Conservation (phyloP, 768 basidiomycete species). For the Phylloporus arenicola region DNA sequence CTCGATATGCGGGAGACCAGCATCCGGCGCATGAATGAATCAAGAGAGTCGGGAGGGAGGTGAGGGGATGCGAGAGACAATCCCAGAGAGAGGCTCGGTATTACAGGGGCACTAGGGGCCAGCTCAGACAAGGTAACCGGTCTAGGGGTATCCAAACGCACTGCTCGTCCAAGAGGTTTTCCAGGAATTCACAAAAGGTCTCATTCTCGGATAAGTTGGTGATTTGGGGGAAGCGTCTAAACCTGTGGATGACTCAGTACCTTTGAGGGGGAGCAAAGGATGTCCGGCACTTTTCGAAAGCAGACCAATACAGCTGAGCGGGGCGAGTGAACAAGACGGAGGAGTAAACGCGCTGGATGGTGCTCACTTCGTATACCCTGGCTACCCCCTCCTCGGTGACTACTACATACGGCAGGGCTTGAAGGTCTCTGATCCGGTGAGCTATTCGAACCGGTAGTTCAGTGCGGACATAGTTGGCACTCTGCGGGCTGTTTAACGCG, state of each 20-base stretch:
- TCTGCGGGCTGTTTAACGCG: slow-evolving; percentile 38
- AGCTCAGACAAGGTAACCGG: slow-evolving; percentile 5
- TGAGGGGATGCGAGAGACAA: slow-evolving; percentile 80
- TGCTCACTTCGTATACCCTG: slow-evolving; percentile 76
- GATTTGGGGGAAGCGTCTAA: slow-evolving; percentile 70
- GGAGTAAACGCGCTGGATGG: not conserved
- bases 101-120: slow-evolving; percentile 57
- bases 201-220: slow-evolving; percentile 70
- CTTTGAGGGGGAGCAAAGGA: not conserved
- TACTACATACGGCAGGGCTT: slow-evolving; percentile 79
- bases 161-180: slow-evolving; percentile 68
- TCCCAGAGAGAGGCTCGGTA: slow-evolving; percentile 77
- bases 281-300: slow-evolving; percentile 67
- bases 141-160: slow-evolving; percentile 32
- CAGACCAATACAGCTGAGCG: slow-evolving; percentile 73
- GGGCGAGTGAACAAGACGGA: slow-evolving; percentile 1
- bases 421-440: slow-evolving; percentile 82
- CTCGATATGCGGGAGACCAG: slow-evolving; percentile 85
- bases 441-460: slow-evolving; percentile 86
- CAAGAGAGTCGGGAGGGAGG: slow-evolving; percentile 71
- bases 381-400: slow-evolving; percentile 81
- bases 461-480: slow-evolving; percentile 85
- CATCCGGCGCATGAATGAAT: slow-evolving; percentile 89
- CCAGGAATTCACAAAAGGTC: slow-evolving; percentile 69
- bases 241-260: slow-evolving; percentile 37